Base-by-base conservation (phyloP, 441 rosid species). In the Populus hybrid region DNA sequence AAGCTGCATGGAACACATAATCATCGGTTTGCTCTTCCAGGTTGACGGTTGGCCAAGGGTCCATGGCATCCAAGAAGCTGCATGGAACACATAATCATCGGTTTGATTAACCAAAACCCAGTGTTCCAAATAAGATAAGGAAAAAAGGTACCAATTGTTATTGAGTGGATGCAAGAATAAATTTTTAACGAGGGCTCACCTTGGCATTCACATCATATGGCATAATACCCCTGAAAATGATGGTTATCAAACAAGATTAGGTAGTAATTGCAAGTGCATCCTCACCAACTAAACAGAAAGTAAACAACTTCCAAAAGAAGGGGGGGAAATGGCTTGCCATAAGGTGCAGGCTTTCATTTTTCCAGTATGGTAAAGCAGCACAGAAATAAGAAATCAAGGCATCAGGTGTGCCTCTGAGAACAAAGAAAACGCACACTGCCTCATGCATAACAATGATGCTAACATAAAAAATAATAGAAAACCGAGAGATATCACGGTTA, bases 161-260 rank as follows among this genome's bases (percentile, higher is more conserved):
- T 29, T 29, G 31, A 3, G 35, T 29, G 71, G 21, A 31, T 18
- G 35, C n/a, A n/a, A n/a, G 24, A 68, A 68, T 68, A 31, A 31
- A 9, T 5, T 3, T 33, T 68, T 8, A 33, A 11, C 31, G 59
- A 78, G 9, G 18, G 26, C 75, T 68, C 71, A 94, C 98, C 97
- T 94, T 94, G 10, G 98, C 98, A 75, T 92, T 94, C 63, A 94
- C 97, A 79, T 98, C 99, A 86, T 94, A 98, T 0, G 95, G 83
- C 9, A 88, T 1, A 20, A 93, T 90, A 0, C 99, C 99, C 98
- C 98, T 94, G 88, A 12, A 78, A 64, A 67, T 29, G 66, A 73
- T 61, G 71, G 45, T 68, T 24, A 18, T 9, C 50, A 36, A 8
- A 36, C 7, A 35, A 45, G 31, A 12, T 61, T 1, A 45, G 20